Conservation (phyloP, 805 yeast genomes). For the Saccharomyces eubayanus region DNA sequence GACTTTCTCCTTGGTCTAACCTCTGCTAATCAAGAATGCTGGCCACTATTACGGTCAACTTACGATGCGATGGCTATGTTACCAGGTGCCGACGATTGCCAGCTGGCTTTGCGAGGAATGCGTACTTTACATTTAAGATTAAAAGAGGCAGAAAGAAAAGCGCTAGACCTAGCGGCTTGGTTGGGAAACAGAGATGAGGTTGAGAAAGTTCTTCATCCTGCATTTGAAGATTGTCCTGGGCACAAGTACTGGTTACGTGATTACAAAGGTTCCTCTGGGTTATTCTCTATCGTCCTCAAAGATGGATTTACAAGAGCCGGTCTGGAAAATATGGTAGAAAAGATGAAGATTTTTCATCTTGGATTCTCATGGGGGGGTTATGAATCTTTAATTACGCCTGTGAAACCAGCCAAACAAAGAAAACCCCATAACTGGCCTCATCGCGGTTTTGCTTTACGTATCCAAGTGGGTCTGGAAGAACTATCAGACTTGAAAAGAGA, state of each 20-base stretch:
- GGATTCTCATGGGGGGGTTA: slow-evolving; percentile 15
- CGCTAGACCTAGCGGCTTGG: slow-evolving; percentile 6
- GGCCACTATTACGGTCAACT: slow-evolving; percentile 6
- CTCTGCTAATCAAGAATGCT: slow-evolving; percentile 5
- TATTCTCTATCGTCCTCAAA: slow-evolving; percentile 9
- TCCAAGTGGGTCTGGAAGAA: slow-evolving; percentile 10
- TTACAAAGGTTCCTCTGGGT: slow-evolving; percentile 8
- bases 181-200: slow-evolving; percentile 4
- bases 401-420: background rate
- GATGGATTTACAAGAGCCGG: slow-evolving; percentile 1
- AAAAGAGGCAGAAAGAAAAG: slow-evolving; percentile 3
- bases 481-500: slow-evolving; percentile 1
- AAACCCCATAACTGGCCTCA: slow-evolving; percentile 2
- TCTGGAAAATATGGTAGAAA: slow-evolving; percentile 6
- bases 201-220: slow-evolving; percentile 9
- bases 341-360: slow-evolving; percentile 6
- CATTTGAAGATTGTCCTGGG: slow-evolving; percentile 8
- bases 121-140: slow-evolving; percentile 7
- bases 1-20: slow-evolving; percentile 9
- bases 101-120: slow-evolving; percentile 6
- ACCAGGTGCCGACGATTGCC: slow-evolving; percentile 11
- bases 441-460: slow-evolving; percentile 4
- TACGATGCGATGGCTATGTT: slow-evolving; percentile 6
- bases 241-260: slow-evolving; percentile 1
- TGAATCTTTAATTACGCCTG: slow-evolving; percentile 7